Conservation (phyloP, 257 asterid genomes). For the Capsicum baccatum region DNA sequence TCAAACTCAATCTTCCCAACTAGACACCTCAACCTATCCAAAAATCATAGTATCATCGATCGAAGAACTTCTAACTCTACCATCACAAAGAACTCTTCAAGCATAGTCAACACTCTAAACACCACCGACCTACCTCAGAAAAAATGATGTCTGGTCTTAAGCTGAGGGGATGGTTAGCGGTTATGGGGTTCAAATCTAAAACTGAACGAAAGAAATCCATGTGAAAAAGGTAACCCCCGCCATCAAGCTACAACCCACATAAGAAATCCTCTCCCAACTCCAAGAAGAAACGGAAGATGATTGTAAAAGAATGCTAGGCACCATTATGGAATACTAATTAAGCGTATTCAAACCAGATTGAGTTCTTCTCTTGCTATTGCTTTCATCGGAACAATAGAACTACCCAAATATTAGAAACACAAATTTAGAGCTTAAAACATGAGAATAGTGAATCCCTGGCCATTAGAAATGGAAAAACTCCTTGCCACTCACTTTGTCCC, state of each 20-base stretch:
- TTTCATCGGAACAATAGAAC: too few species aligned
- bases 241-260: conserved; percentile 1
- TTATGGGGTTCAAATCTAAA: too few species aligned
- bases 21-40: not conserved
- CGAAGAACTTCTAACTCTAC: not conserved
- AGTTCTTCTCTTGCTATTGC: too few species aligned
- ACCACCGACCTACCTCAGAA: not conserved
- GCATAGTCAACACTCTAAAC: not conserved
- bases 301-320: not conserved
- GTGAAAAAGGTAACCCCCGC: not conserved
- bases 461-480: too few species aligned
- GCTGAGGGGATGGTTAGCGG: too few species aligned
- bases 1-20: conserved; percentile 23
- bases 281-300: not conserved
- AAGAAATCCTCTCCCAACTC: not conserved
- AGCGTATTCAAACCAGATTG: too few species aligned
- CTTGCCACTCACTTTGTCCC: too few species aligned
- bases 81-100: not conserved
- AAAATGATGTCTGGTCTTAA: too few species aligned
- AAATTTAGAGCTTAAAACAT: too few species aligned
- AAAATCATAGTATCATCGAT: not conserved
- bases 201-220: not conserved
- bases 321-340: too few species aligned
- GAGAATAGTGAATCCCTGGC: too few species aligned
- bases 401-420: too few species aligned